These are phyloP conservation scores for Colletotrichum musae DNA, from an alignment of 2,329 filamentous ascomycete genomes.

Conservation along the genomic window DNA sequence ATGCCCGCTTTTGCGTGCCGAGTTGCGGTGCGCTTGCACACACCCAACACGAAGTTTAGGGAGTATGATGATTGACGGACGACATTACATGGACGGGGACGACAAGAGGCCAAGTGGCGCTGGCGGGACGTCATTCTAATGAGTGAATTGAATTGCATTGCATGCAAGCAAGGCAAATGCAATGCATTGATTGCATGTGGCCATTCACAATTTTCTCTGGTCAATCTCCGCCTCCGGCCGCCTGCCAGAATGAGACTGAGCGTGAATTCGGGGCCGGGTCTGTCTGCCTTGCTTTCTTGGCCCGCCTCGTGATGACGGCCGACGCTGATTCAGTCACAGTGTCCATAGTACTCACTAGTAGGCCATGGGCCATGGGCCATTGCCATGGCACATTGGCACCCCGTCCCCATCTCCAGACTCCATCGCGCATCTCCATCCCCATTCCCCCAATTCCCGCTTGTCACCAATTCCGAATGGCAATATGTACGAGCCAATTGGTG, in stretches of 20 bases:
- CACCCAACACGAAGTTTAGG: slow-evolving; percentile 7
- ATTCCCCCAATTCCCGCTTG: slow-evolving; percentile 16
- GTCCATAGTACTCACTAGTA: no score
- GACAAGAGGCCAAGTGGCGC: not conserved
- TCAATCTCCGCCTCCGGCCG: no score
- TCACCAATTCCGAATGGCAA: slow-evolving; percentile 22
- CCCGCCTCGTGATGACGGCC: slow-evolving; percentile 14
- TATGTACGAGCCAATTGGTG: not conserved
- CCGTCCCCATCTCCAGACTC: no score
- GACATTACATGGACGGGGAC: not conserved
- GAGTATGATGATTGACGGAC: no score
- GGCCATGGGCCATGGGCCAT: no score
- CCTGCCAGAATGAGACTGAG: no score
- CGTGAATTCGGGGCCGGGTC: no score
- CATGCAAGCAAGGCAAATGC: not conserved
- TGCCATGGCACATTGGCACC: no score
- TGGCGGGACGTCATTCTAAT: not conserved
- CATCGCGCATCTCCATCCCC: no score
- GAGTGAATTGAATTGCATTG: not conserved
- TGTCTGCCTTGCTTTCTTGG: slow-evolving; percentile 28
- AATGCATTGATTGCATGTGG: not conserved
- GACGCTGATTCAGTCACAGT: slow-evolving; percentile 24
- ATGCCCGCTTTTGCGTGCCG: slow-evolving; percentile 31
- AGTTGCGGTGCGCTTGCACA: slow-evolving; percentile 26
- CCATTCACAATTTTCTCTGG: not conserved